A percentile compares a stretch with the other conserved stretches of the same genome.
phyloP scores from a whole-genome alignment of 176 grass and related monocot genomes.

The Cenchrus purpureus region DNA sequence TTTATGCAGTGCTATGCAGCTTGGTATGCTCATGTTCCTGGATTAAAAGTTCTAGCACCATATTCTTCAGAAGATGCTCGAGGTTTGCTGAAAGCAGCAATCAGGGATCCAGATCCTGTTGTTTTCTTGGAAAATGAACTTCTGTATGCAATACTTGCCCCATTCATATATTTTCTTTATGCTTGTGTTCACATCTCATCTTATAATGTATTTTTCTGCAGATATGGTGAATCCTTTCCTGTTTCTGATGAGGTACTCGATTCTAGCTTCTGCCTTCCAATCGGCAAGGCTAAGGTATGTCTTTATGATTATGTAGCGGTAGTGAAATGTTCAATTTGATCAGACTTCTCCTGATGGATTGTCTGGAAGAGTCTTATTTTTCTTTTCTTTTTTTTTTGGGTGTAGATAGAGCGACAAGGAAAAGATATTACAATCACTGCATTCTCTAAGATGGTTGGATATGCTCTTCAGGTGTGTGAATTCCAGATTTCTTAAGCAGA shows the following conservation, averaged over 20 bases:
- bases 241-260: constrained; percentile 88
- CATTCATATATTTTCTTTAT: background rate
- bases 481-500: constrained; percentile 30
- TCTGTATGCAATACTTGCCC: constrained; percentile 61
- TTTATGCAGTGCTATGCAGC: constrained; percentile 92
- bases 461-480: constrained; percentile 80
- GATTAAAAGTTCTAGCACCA: constrained; percentile 85
- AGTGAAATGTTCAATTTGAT: background rate
- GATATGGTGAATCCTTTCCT: constrained; percentile 94
- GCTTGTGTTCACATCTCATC: constrained; percentile 22
- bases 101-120: constrained; percentile 98
- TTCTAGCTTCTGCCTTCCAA: constrained; percentile 96
- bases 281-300: constrained; percentile 94
- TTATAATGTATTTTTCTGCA: constrained; percentile 43
- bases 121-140: constrained; percentile 99
- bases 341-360: background rate
- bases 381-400: background rate
- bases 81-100: constrained; percentile 95
- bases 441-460: constrained; percentile 98
- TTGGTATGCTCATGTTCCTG: constrained; percentile 98
- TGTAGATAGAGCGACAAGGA: constrained; percentile 84
- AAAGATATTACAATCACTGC: constrained; percentile 95
- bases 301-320: constrained; percentile 1
- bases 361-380: background rate
- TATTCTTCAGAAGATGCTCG: constrained; percentile 95